Conservation (phyloP, 2,329 filamentous ascomycete genomes). For the Thermoascus crustaceus region DNA sequence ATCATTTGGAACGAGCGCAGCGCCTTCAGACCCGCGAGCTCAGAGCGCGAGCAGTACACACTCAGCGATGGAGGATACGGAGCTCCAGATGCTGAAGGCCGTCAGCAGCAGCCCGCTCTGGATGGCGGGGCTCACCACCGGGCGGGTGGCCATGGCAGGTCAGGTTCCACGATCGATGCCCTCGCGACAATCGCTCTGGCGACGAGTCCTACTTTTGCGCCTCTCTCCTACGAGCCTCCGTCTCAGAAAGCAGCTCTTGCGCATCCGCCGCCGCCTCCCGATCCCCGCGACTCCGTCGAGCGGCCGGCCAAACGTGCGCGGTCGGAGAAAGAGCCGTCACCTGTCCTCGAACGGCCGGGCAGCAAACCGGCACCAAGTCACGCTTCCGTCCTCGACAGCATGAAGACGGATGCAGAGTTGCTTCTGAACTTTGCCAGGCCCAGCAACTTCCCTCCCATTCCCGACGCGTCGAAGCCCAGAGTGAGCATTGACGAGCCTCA, state of each 20-base stretch:
- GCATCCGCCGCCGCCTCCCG: conserved; percentile 21
- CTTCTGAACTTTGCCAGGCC: conserved; percentile 39
- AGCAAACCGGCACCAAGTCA: conserved; percentile 23
- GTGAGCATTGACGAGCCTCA: conserved; percentile 26
- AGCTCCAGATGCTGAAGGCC: conserved; percentile 5
- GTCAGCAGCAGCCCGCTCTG: conserved; percentile 7
- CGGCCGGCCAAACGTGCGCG: conserved; percentile 53
- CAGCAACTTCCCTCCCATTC: conserved; percentile 22
- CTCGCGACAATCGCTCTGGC: conserved; percentile 45
- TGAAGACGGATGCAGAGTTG: conserved; percentile 42
- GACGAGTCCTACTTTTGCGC: conserved; percentile 38
- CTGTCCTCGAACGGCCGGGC: conserved; percentile 22
- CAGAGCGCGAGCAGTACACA: conserved; percentile 16
- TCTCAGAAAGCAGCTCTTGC: conserved; percentile 18
- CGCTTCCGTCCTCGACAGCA: conserved; percentile 29
- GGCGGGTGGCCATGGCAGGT: conserved; percentile 33
- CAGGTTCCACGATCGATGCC: conserved; percentile 41
- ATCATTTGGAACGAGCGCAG: conserved; percentile 23
- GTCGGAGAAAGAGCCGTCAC: conserved; percentile 48
- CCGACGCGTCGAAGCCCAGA: conserved; percentile 17
- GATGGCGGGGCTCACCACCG: conserved; percentile 20
- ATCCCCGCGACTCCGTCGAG: conserved; percentile 27
- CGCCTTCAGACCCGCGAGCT: conserved; percentile 15
- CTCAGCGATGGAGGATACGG: conserved; percentile 15
- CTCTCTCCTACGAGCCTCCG: conserved; percentile 24